Base-by-base conservation (phyloP, 306 rosid species). In the Echinosophora koreensis region DNA sequence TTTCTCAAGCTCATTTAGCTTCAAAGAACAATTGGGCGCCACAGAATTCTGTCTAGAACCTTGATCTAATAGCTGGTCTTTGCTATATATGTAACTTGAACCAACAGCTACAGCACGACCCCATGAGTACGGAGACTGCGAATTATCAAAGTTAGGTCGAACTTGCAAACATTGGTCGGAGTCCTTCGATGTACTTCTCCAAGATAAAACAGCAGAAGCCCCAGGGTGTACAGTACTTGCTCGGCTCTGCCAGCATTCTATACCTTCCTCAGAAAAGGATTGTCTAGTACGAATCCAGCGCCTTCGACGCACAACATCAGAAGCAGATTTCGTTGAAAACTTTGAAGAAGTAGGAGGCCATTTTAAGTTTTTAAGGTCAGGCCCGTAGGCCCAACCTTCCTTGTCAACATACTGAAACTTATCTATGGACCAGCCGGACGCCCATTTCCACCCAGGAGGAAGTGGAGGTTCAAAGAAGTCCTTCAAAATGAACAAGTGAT, bases 391-490 rank as follows among this genome's bases (percentile, higher is more conserved):
- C 97, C 97, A 92, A 61, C 97, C 97, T 67, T 92, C 97, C 76
- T 69, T 86, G 88, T 91, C 97, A 83, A 91, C 94, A 80, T 79
- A 80, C 46, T 83, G 91, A 73, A 82, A 83, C 76, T 86, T 91
- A 76, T 91, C 92, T 56, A 89, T 80, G 73, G 87, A 79, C 97
- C 97, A 91, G 9, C 91, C 79, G 6, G 94, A 86, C 18, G 82
- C 65, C 97, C 97, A 91, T 78, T 84, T 87, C 90, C 97, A 91
- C 44, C 97, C 94, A 60, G 77, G 74, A 64, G 92, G 92, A 80
- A 91, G 92, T 30, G 88, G 93, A n/a, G 97, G 97, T 84, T 91
- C 97, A 85, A 82, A 86, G 86, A 91, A 91, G 81, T 91, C 93
- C 97, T 91, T 80, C 64, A 81, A 83, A 74, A 85, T 37, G 74